phyloP scores from a whole-genome alignment of 768 basidiomycete species.

The Trichaptum fuscoviolaceum region DNA sequence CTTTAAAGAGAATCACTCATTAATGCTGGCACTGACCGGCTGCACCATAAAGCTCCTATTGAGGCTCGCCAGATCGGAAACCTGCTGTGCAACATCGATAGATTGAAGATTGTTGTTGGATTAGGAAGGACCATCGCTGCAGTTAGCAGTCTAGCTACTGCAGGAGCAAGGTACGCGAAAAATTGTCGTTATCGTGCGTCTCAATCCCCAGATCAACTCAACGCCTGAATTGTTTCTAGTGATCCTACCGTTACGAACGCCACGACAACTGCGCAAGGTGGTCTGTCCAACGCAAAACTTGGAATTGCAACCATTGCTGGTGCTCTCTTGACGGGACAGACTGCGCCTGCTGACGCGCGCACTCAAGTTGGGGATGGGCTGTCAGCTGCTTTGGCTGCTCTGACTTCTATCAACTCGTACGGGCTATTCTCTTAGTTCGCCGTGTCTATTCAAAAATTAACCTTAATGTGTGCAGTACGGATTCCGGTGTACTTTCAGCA shows the following conservation, averaged over 20 bases:
- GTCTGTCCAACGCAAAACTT: slow-evolving; percentile 4
- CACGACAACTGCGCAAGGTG: not conserved
- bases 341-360: slow-evolving; percentile 20
- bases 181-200: not conserved
- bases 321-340: slow-evolving; percentile 19
- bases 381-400: not conserved
- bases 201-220: not conserved
- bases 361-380: slow-evolving; percentile 17
- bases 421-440: not conserved
- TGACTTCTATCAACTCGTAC: slow-evolving; percentile 2
- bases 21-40: not conserved
- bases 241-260: slow-evolving; percentile 1
- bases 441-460: not conserved
- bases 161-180: slow-evolving; percentile 10
- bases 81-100: slow-evolving; percentile 28
- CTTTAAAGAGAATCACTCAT: not conserved
- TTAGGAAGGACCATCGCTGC: slow-evolving; percentile 19
- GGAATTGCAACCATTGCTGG: slow-evolving; percentile 19
- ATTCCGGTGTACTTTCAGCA: slow-evolving; percentile 4
- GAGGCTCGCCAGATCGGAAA: slow-evolving; percentile 26
- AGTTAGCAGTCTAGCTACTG: slow-evolving; percentile 16
- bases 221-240: not conserved
- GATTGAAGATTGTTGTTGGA: slow-evolving; percentile 24
- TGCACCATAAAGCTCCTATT: slow-evolving; percentile 14
- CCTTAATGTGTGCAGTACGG: slow-evolving; percentile 8